A percentile compares a stretch with the other conserved stretches of the same genome.
Conservation (phyloP, 2,329 filamentous ascomycete genomes). For the Amphichorda felina region DNA sequence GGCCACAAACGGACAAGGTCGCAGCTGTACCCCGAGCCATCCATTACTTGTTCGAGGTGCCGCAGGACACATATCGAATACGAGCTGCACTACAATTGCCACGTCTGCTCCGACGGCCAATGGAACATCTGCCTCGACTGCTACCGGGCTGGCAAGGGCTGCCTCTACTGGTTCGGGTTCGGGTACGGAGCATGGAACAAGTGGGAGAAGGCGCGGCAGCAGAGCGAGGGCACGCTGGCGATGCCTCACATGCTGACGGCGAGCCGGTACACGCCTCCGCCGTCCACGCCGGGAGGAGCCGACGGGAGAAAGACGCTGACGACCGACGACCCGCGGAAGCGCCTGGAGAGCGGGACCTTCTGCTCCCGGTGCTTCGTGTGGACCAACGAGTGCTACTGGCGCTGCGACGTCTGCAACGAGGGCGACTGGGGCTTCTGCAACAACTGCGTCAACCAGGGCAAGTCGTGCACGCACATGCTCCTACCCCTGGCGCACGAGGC, state of each 20-base stretch:
- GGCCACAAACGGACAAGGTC: constrained; percentile 28
- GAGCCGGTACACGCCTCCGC: constrained; percentile 42
- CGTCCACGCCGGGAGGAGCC: constrained; percentile 33
- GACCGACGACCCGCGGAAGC: constrained; percentile 52
- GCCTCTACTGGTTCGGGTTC: constrained; percentile 82
- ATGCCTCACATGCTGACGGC: constrained; percentile 47
- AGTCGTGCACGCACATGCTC: constrained; percentile 70
- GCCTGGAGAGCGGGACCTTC: constrained; percentile 72
- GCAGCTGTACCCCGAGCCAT: constrained; percentile 55
- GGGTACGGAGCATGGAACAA: constrained; percentile 57
- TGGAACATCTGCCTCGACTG: constrained; percentile 76
- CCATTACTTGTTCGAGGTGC: constrained; percentile 63
- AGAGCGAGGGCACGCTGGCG: constrained; percentile 22
- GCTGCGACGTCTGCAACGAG: constrained; percentile 76
- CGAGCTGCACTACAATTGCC: constrained; percentile 75
- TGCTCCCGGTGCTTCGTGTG: constrained; percentile 64
- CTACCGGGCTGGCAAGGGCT: constrained; percentile 67
- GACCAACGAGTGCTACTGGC: constrained; percentile 82
- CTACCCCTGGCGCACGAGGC: constrained; percentile 59
- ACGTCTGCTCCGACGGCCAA: constrained; percentile 53
- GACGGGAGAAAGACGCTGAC: constrained; percentile 48
- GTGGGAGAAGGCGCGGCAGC: constrained; percentile 44
- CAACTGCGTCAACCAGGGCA: constrained; percentile 70
- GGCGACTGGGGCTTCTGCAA: constrained; percentile 95
- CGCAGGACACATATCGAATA: constrained; percentile 65